A percentile compares a stretch with the other conserved stretches of the same genome.
Evolutionary conservation across 441 rosid species (phyloP).

Genomic region (Erysimum cheiri): DNA sequence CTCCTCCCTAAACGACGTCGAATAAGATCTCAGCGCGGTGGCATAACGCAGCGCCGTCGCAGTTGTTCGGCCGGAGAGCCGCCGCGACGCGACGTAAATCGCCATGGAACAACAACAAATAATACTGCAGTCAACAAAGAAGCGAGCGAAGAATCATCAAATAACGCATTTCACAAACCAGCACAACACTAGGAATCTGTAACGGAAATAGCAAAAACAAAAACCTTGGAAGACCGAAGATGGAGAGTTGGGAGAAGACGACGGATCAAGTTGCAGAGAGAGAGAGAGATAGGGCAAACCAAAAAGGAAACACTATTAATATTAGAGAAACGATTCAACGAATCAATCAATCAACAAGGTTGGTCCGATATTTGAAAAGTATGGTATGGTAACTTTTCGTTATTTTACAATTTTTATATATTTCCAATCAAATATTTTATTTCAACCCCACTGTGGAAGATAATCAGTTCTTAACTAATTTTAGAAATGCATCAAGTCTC

Average conservation of each 20-base stretch:
- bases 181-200: conserved; percentile 6
- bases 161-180: conserved; percentile 11
- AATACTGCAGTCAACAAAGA: conserved; percentile 35
- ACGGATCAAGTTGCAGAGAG: conserved; percentile 30
- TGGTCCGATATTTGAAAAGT: conserved; percentile 30
- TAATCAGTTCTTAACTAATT: no score
- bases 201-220: background rate
- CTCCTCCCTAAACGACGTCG: conserved; percentile 81
- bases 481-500: background rate
- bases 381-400: conserved; percentile 3
- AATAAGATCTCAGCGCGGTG: conserved; percentile 56
- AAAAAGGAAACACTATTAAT: background rate
- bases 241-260: conserved; percentile 35
- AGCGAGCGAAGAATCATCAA: conserved; percentile 16
- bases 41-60: conserved; percentile 56
- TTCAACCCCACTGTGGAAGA: background rate
- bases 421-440: background rate
- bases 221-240: conserved; percentile 35
- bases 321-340: conserved; percentile 11
- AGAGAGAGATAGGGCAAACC: conserved; percentile 32
- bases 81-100: conserved; percentile 55
- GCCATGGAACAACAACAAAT: conserved; percentile 54
- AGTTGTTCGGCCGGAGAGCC: conserved; percentile 54
- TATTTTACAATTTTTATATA: background rate
- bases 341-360: conserved; percentile 15